These are phyloP conservation scores for Amorphotheca resinae DNA, from an alignment of 495 filamentous ascomycete species.

Conservation along the genomic window DNA sequence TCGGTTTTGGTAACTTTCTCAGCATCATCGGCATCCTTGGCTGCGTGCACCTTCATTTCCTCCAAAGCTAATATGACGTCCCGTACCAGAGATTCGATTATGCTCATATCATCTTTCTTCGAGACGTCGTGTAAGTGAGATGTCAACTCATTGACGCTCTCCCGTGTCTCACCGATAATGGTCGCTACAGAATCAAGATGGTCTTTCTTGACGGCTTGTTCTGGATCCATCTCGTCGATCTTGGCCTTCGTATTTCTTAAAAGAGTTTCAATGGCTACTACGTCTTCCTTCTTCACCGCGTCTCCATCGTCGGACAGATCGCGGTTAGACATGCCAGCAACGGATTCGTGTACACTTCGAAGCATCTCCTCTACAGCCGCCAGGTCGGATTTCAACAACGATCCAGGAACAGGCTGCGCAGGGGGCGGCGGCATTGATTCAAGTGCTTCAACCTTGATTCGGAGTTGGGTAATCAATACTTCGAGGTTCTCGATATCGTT, in stretches of 20 bases:
- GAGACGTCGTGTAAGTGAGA: constrained; percentile 49
- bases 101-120: constrained; percentile 62
- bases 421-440: constrained; percentile 41
- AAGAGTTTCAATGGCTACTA: constrained; percentile 77
- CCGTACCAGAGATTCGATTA: constrained; percentile 62
- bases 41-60: constrained; percentile 54
- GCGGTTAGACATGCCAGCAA: constrained; percentile 33
- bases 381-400: constrained; percentile 18
- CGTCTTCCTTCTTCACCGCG: constrained; percentile 57
- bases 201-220: constrained; percentile 52
- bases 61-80: constrained; percentile 63
- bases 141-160: constrained; percentile 47
- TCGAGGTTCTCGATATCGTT: constrained; percentile 78
- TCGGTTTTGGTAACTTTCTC: constrained; percentile 67
- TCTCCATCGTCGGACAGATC: constrained; percentile 28
- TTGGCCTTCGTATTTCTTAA: constrained; percentile 73
- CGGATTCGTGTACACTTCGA: constrained; percentile 40
- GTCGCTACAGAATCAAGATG: constrained; percentile 64
- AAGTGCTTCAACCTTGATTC: constrained; percentile 71
- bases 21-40: constrained; percentile 46
- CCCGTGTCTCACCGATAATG: constrained; percentile 57
- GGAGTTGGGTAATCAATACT: constrained; percentile 64
- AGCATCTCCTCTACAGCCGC: constrained; percentile 20
- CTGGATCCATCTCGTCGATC: constrained; percentile 62
- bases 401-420: constrained; percentile 24